These are phyloP conservation scores for Crithidia thermophila DNA, from an alignment of 208 protist genomes.

Conservation along the genomic window DNA sequence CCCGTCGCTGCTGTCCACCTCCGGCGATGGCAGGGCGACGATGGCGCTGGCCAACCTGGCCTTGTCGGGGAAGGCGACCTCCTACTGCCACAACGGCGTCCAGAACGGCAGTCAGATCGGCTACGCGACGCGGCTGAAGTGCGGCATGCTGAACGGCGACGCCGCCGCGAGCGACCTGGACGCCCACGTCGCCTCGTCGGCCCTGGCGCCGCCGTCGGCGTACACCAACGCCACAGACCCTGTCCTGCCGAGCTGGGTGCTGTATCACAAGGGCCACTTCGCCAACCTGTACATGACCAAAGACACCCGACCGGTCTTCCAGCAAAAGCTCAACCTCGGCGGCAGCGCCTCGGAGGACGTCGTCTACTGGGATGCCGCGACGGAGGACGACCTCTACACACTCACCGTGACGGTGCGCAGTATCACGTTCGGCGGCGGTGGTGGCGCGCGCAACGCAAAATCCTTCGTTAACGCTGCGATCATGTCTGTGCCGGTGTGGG, in stretches of 20 bases:
- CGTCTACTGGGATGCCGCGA: slow-evolving; percentile 72
- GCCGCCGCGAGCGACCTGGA: not conserved
- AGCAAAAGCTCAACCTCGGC: slow-evolving; percentile 53
- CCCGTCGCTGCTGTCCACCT: slow-evolving; percentile 12
- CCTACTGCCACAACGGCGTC: slow-evolving; percentile 43
- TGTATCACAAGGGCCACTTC: slow-evolving; percentile 61
- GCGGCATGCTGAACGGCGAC: slow-evolving; percentile 45
- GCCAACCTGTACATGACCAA: slow-evolving; percentile 73
- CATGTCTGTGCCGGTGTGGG: slow-evolving; percentile 58
- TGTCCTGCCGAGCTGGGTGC: slow-evolving; percentile 75
- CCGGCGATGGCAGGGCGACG: slow-evolving; percentile 35
- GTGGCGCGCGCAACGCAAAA: slow-evolving; percentile 21
- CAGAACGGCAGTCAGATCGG: slow-evolving; percentile 31
- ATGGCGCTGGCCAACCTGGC: slow-evolving; percentile 57
- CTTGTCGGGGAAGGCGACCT: slow-evolving; percentile 38
- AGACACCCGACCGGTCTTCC: slow-evolving; percentile 59
- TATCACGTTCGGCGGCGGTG: slow-evolving; percentile 6
- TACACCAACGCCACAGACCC: slow-evolving; percentile 50
- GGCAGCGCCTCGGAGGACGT: slow-evolving; percentile 52
- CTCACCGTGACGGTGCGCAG: slow-evolving; percentile 50
- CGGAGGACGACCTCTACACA: slow-evolving; percentile 50
- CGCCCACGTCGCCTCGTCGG: not conserved
- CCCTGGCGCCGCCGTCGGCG: not conserved
- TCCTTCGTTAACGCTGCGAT: slow-evolving; percentile 63
- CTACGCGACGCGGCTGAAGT: slow-evolving; percentile 26